Base-by-base conservation (phyloP, 768 basidiomycete genomes). In the Mycena vitilis region DNA sequence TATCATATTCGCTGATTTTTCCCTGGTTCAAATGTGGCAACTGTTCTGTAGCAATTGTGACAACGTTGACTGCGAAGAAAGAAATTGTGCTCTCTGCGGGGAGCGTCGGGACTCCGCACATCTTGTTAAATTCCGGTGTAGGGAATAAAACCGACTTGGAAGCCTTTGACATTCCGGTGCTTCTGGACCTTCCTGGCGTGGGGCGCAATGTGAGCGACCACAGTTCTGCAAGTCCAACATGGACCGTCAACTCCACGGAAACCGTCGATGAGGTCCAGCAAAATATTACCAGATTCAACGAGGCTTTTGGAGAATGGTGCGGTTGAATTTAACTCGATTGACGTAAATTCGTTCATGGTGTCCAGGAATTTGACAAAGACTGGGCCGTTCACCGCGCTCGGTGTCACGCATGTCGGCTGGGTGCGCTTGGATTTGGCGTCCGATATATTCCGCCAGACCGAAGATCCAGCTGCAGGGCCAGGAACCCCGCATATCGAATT, bases 71-170 rank as follows among this genome's bases (percentile, higher is more conserved):
- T 5, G 79, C 80, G 5, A 51, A n/a, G 2, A 79, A 76, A 51
- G 80, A 81, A 47, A 59, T 81, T 49, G 76, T 81, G 23, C 67
- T 81, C 16, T 78, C 79, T 8, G 79, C 76, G 5, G 80, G 80
- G 8, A 68, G 77, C 6, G 67, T 79, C 51, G 76, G 75, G 10
- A 77, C 77, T 7, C 73, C 78, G 6, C 45, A 62, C 10, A 64
- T 73, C 22, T 53, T 73, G 30, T 51, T 73, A 54, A 44, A 58
- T 3, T 73, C 73, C 1, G 73, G 73, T n/a, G 73, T 75, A 20
- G 75, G 75, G 40, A 57, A 70, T 40, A 52, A 45, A 42, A 52
- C 56, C 13, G 56, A 40, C 4, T 49, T 70, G 25, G 48, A 42
- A 22, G 52, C 11, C 15, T 22, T 67, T 16, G 60, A 53, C 22